These are phyloP conservation scores for Colletotrichum acutatum DNA, from an alignment of 2,329 filamentous ascomycete genomes.

Conservation along the genomic window DNA sequence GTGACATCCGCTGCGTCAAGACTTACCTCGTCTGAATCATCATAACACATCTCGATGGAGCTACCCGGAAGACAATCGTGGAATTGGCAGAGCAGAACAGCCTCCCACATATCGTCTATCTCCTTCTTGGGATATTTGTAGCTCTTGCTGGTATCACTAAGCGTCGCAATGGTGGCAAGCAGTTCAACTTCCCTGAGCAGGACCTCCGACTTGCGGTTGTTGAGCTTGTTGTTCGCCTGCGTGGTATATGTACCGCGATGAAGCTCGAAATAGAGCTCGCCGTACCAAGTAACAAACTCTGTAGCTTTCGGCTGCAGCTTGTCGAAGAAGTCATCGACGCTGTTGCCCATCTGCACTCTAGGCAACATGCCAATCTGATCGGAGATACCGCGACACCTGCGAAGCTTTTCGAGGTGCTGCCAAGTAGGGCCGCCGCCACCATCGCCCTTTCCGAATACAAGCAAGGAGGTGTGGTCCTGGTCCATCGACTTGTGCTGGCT, in stretches of 20 bases:
- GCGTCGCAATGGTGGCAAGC: constrained; percentile 84
- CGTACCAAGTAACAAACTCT: constrained; percentile 94
- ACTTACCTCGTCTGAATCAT: constrained; percentile 84
- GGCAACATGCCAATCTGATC: constrained; percentile 87
- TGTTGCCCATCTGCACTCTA: constrained; percentile 87
- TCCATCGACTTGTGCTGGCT: constrained; percentile 96
- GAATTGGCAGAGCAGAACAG: constrained; percentile 92
- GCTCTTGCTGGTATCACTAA: constrained; percentile 68
- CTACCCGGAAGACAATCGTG: constrained; percentile 97
- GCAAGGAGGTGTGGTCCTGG: constrained; percentile 87
- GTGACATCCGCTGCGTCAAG: not conserved
- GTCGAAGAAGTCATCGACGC: constrained; percentile 95
- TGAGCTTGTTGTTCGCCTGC: constrained; percentile 95
- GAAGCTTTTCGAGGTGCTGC: constrained; percentile 93
- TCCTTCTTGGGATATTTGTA: constrained; percentile 95
- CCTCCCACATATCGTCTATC: constrained; percentile 97
- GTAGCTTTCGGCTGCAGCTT: constrained; percentile 81
- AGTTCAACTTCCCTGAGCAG: constrained; percentile 89
- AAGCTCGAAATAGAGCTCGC: constrained; percentile 97
- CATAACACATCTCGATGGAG: constrained; percentile 97
- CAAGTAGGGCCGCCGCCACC: constrained; percentile 95
- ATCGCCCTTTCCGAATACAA: constrained; percentile 97
- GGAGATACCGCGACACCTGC: constrained; percentile 89
- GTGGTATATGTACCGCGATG: constrained; percentile 98
- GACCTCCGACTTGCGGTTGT: constrained; percentile 88